Percentiles rank a stretch among this genome's conserved stretches.
Evolutionary conservation across 805 yeast genomes (phyloP).

Genomic region (Grigorovia yakushimaensis): DNA sequence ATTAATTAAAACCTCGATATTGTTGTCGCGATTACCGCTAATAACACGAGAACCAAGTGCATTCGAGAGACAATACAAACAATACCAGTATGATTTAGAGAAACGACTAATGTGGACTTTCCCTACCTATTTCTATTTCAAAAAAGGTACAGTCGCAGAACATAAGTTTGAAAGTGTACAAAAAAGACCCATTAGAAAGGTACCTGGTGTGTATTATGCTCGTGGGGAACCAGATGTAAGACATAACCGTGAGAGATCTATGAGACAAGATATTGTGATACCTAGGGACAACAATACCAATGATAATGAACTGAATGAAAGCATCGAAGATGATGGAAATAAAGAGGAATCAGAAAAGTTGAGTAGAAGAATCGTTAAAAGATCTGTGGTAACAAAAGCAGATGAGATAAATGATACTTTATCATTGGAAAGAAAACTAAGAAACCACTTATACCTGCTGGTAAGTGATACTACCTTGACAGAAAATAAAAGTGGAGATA

Average conservation of each 20-base stretch:
- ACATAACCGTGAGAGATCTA: conserved; percentile 81
- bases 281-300: conserved; percentile 49
- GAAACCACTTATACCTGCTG: conserved; percentile 70
- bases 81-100: conserved; percentile 79
- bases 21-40: conserved; percentile 75
- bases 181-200: conserved; percentile 60
- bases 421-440: conserved; percentile 69
- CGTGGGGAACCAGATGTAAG: conserved; percentile 78
- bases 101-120: conserved; percentile 95
- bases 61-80: conserved; percentile 66
- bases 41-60: conserved; percentile 66
- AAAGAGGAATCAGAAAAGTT: background rate
- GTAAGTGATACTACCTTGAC: conserved; percentile 39
- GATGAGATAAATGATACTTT: conserved; percentile 52
- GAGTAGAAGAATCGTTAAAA: conserved; percentile 52
- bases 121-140: conserved; percentile 86
- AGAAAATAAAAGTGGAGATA: conserved; percentile 12
- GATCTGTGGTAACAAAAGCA: conserved; percentile 68
- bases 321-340: conserved; percentile 33
- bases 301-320: conserved; percentile 27
- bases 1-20: conserved; percentile 36
- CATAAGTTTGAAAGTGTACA: conserved; percentile 70
- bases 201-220: conserved; percentile 69
- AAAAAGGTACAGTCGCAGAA: conserved; percentile 81
- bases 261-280: conserved; percentile 65